Evolutionary conservation across 2,329 filamentous ascomycete species (phyloP).

Genomic region (Xylariaceae sp.): DNA sequence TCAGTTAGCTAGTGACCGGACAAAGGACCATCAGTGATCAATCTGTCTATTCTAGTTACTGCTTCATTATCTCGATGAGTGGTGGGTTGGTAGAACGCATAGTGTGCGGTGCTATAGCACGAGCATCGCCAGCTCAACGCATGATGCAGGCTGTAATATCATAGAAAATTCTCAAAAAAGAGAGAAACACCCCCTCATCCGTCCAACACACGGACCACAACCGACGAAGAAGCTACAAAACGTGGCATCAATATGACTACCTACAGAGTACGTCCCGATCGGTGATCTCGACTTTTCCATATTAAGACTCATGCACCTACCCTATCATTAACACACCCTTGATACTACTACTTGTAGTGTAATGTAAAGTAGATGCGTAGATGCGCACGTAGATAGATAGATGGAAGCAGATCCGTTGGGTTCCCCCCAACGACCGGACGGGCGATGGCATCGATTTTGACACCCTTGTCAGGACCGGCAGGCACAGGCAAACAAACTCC

Average conservation of each 20-base stretch:
- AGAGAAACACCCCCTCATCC: not conserved
- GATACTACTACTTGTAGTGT: too few relatives aligned
- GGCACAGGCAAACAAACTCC: too few relatives aligned
- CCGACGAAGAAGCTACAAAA: not conserved
- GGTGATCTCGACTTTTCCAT: not conserved
- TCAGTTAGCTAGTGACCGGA: too few relatives aligned
- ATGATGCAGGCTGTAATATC: not conserved
- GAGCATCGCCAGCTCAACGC: not conserved
- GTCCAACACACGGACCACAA: too few relatives aligned
- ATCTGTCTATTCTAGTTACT: too few relatives aligned
- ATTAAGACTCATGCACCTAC: too few relatives aligned
- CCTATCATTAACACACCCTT: too few relatives aligned
- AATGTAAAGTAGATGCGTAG: not conserved
- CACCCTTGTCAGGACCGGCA: not conserved
- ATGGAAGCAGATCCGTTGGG: not conserved
- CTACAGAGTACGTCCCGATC: not conserved
- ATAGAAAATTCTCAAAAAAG: not conserved
- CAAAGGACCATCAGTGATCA: too few relatives aligned
- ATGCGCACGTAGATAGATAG: not conserved
- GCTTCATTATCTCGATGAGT: not conserved
- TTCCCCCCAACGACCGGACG: constrained; percentile 4
- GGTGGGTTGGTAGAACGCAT: not conserved
- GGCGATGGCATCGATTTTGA: constrained; percentile 29
- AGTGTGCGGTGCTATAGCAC: not conserved
- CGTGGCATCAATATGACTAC: not conserved